Evolutionary conservation across 805 yeast species (phyloP).

Genomic region (Clavispora santaluciae): DNA sequence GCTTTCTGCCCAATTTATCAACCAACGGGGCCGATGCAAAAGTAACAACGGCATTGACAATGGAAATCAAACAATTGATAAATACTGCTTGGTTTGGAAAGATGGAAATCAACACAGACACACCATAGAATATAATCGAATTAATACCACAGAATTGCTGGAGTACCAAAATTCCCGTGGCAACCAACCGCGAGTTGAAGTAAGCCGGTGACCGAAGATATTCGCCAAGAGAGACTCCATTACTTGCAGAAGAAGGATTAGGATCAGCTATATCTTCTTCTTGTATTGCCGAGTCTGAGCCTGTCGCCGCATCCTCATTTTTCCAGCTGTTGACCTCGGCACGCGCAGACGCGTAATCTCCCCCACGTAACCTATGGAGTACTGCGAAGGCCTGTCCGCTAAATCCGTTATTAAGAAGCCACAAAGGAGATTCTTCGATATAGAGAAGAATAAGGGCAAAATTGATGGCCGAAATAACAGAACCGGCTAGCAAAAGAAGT

Average conservation of each 20-base stretch:
- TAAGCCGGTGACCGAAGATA: conserved; percentile 53
- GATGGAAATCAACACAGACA: conserved; percentile 65
- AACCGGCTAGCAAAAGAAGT: conserved; percentile 57
- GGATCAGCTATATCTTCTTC: conserved; percentile 13
- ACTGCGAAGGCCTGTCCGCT: conserved; percentile 36
- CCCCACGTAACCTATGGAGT: conserved; percentile 36
- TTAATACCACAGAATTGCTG: conserved; percentile 95
- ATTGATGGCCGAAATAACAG: conserved; percentile 47
- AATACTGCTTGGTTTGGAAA: conserved; percentile 68
- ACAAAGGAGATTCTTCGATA: conserved; percentile 76
- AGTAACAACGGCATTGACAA: conserved; percentile 72
- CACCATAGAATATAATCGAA: conserved; percentile 90
- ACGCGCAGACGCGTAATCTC: conserved; percentile 29
- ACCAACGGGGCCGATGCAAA: conserved; percentile 67
- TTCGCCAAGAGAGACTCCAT: conserved; percentile 22
- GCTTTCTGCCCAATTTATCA: conserved; percentile 73
- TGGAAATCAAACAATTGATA: conserved; percentile 72
- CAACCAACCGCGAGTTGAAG: conserved; percentile 55
- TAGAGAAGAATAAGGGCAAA: conserved; percentile 34
- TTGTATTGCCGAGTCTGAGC: conserved; percentile 14
- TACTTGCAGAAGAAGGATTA: not conserved
- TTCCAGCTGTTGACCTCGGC: conserved; percentile 38
- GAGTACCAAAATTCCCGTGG: conserved; percentile 68
- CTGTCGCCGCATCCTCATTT: not conserved
- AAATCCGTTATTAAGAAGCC: conserved; percentile 56